phyloP scores from a whole-genome alignment of 208 protist species.

The Trypanosoma scelopori region DNA sequence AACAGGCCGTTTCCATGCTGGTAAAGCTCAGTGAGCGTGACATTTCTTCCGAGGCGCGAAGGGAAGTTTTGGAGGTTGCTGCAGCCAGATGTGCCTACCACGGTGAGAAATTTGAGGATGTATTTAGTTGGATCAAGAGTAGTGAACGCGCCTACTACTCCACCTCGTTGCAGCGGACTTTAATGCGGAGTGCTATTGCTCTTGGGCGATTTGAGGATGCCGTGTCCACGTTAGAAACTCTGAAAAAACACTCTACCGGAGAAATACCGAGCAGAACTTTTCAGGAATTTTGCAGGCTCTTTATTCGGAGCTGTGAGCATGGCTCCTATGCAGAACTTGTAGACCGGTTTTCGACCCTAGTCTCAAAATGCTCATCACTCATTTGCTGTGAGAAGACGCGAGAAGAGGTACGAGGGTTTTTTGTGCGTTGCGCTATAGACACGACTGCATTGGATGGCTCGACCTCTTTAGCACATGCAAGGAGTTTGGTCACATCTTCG shows the following conservation, averaged over 20 bases:
- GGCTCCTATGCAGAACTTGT: constrained; percentile 22
- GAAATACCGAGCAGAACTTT: constrained; percentile 19
- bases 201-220: constrained; percentile 20
- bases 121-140: constrained; percentile 23
- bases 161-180: constrained; percentile 27
- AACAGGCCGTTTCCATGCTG: constrained; percentile 29
- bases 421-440: constrained; percentile 17
- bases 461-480: constrained; percentile 3
- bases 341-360: constrained; percentile 19
- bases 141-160: constrained; percentile 14
- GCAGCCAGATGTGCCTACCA: constrained; percentile 28
- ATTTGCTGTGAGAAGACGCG: constrained; percentile 18
- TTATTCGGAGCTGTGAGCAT: constrained; percentile 23
- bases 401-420: constrained; percentile 19
- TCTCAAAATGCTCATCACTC: constrained; percentile 21
- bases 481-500: constrained; percentile 1
- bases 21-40: constrained; percentile 15
- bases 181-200: constrained; percentile 28
- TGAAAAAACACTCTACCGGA: constrained; percentile 3
- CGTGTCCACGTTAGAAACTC: constrained; percentile 18
- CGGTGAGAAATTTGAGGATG: constrained; percentile 25
- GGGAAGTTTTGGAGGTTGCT: constrained; percentile 31
- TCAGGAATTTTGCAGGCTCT: constrained; percentile 20
- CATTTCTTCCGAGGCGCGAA: constrained; percentile 10
- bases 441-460: constrained; percentile 20